Base-by-base conservation (phyloP, 768 basidiomycete species). In the Suillus brevipes region DNA sequence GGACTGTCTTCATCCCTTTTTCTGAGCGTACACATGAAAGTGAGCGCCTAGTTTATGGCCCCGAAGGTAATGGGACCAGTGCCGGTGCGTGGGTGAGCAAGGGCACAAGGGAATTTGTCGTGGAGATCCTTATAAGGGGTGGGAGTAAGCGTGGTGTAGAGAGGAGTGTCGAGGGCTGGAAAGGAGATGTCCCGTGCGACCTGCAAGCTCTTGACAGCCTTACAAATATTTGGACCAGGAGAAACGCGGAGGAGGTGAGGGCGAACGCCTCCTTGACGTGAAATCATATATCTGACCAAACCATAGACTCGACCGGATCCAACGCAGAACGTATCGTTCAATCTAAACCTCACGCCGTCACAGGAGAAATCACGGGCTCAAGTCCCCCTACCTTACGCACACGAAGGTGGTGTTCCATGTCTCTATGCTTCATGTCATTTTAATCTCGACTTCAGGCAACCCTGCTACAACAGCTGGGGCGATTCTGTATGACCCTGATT, bases 401-500 rank as follows among this genome's bases (percentile, higher is more conserved):
- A 96, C 71, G 88, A 92, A 80, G 93, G 94, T 86, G 70, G n/a
- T 12, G 60, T n/a, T 12, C 12, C 34, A 37, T 28, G 63, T 47
- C 3, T 62, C 40, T 57, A 68, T 64, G 20, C 31, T 62, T 34
- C 6, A 49, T 4, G 63, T 57, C 40, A 53, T 56, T 45, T 38
- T 59, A 59, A 59, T 42, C 25, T 7, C 6, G 25, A 20, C 25
- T 42, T 49, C 66, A 85, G 84, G 81, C 10, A 78, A 80, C 71
- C 69, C 72, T 5, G 28, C 61, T 7, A 57, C 65, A 57, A 62
- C 67, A 14, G 53, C 37, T n/a, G 80, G 81, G 12, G 82, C 85
- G 2, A 96, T 97, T 62, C 81, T 89, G 66, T 97, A 97, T 68
- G 93, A 95, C 69, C 94, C 95, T 10, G 95, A 96, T 73, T 94